Evolutionary conservation across 106 monocot genomes (phyloP).

Genomic region (Iris macrosiphon): DNA sequence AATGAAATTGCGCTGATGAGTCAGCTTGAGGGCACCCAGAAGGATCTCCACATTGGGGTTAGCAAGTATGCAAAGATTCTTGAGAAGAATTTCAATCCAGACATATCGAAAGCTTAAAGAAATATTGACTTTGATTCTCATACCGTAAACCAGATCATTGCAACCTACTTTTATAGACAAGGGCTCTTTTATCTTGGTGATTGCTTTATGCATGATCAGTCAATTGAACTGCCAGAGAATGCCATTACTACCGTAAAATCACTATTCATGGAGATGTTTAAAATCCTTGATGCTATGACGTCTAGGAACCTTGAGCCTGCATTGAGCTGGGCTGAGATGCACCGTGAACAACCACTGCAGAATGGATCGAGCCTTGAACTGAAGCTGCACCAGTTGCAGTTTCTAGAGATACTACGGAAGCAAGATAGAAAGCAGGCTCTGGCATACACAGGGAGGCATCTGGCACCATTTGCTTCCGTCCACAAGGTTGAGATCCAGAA

Average conservation of each 20-base stretch:
- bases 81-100: conserved; percentile 69
- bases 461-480: conserved; percentile 53
- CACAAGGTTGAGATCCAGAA: conserved; percentile 62
- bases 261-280: conserved; percentile 58
- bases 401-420: conserved; percentile 60
- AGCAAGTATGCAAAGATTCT: conserved; percentile 55
- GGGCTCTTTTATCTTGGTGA: conserved; percentile 91
- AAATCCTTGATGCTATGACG: conserved; percentile 55
- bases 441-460: conserved; percentile 49
- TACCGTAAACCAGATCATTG: conserved; percentile 71
- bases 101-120: conserved; percentile 76
- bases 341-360: conserved; percentile 35
- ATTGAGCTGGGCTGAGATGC: conserved; percentile 46
- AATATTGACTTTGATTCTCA: conserved; percentile 47
- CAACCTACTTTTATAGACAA: conserved; percentile 73
- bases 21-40: conserved; percentile 62
- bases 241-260: conserved; percentile 39
- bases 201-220: conserved; percentile 47
- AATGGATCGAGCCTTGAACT: conserved; percentile 73
- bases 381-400: conserved; percentile 85
- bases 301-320: conserved; percentile 68
- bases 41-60: conserved; percentile 54
- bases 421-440: conserved; percentile 56
- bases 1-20: conserved; percentile 43
- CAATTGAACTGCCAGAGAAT: conserved; percentile 12